Percentiles rank a stretch among this genome's conserved stretches.
phyloP scores from a whole-genome alignment of 306 rosid species.

The Cicer cuneatum region DNA sequence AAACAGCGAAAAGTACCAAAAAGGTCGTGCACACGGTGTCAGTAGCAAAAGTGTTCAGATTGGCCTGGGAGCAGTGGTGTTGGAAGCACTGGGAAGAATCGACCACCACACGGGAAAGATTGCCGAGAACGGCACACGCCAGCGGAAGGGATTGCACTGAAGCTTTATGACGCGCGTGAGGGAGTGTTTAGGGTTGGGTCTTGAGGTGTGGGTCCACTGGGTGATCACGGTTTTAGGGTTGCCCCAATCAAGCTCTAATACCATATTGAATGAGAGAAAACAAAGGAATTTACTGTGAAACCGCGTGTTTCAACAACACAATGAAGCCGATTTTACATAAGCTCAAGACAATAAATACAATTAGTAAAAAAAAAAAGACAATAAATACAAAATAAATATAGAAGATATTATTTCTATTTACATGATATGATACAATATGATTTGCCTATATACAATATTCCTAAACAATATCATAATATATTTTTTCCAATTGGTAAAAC shows the following conservation, averaged over 20 bases:
- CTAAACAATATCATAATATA: background rate
- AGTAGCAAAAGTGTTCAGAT: background rate
- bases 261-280: background rate
- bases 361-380: too few relatives aligned
- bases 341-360: background rate
- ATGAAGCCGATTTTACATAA: background rate
- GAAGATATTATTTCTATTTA: background rate
- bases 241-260: background rate
- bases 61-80: background rate
- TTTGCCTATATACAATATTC: background rate
- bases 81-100: background rate
- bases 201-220: background rate
- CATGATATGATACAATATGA: background rate
- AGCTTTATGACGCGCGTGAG: background rate
- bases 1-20: background rate
- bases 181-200: background rate
- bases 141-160: background rate
- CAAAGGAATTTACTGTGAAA: background rate
- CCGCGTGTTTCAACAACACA: background rate
- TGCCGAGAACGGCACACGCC: background rate
- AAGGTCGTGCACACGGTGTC: background rate
- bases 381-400: background rate
- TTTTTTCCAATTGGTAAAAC: conserved; percentile 15
- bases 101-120: background rate
- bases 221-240: background rate